phyloP scores from a whole-genome alignment of 106 monocot species.

The Platanthera guangdongensis region DNA sequence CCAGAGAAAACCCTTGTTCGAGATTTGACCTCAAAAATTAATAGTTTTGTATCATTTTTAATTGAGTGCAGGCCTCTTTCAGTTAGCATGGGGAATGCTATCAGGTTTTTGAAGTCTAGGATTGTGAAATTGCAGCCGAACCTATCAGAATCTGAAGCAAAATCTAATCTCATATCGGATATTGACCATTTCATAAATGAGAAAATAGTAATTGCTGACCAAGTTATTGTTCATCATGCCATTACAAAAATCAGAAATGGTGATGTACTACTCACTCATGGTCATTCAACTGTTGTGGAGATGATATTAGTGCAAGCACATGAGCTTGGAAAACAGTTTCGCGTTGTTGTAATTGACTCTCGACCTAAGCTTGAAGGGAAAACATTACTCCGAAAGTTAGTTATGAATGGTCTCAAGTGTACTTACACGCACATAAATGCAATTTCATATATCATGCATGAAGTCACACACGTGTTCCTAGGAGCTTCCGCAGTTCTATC shows the following conservation, averaged over 20 bases:
- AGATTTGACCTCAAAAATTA: slow-evolving; percentile 76
- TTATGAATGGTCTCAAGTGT: slow-evolving; percentile 71
- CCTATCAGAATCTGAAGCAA: slow-evolving; percentile 72
- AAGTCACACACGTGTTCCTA: slow-evolving; percentile 83
- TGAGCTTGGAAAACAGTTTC: slow-evolving; percentile 67
- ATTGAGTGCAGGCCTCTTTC: slow-evolving; percentile 93
- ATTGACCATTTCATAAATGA: slow-evolving; percentile 88
- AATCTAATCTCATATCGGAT: slow-evolving; percentile 65
- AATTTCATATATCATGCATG: slow-evolving; percentile 95
- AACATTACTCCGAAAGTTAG: slow-evolving; percentile 55
- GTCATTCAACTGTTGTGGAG: slow-evolving; percentile 81
- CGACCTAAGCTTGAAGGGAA: slow-evolving; percentile 92
- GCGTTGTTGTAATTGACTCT: slow-evolving; percentile 85
- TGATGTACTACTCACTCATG: slow-evolving; percentile 90
- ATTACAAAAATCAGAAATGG: slow-evolving; percentile 85
- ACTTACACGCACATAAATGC: slow-evolving; percentile 96
- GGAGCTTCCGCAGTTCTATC: slow-evolving; percentile 88
- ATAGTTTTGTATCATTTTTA: slow-evolving; percentile 86
- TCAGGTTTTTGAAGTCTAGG: slow-evolving; percentile 78
- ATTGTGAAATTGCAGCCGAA: slow-evolving; percentile 60
- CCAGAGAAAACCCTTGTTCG: slow-evolving; percentile 60
- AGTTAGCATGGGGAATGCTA: slow-evolving; percentile 97
- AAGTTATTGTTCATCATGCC: slow-evolving; percentile 81
- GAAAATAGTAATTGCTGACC: slow-evolving; percentile 84
- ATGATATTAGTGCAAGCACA: slow-evolving; percentile 71